Evolutionary conservation across 2,329 filamentous ascomycete genomes (phyloP).

Genomic region (Colletotrichum sp.): DNA sequence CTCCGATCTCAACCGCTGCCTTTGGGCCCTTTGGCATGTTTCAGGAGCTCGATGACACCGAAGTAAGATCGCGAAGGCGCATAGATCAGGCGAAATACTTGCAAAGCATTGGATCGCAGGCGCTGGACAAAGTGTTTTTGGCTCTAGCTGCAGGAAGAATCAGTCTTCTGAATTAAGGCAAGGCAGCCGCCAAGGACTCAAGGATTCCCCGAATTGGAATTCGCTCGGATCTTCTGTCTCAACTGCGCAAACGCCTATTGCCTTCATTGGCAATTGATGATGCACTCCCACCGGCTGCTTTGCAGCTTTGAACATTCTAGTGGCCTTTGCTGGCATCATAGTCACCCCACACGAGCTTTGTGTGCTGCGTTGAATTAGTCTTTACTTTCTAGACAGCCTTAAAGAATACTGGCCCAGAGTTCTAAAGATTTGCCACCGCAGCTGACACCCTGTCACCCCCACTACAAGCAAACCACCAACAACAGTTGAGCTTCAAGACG

Average conservation of each 20-base stretch:
- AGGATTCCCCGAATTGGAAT: not conserved
- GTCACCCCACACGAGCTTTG: not conserved
- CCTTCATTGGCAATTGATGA: not conserved
- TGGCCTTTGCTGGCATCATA: not conserved
- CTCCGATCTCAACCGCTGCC: slow-evolving; percentile 31
- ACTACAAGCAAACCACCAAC: not conserved
- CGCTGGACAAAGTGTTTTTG: slow-evolving; percentile 8
- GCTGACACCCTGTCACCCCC: not conserved
- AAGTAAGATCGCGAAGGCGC: slow-evolving; percentile 33
- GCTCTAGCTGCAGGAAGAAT: slow-evolving; percentile 41
- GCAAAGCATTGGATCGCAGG: slow-evolving; percentile 28
- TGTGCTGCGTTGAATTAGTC: not conserved
- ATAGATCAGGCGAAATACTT: slow-evolving; percentile 32
- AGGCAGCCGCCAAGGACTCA: not conserved
- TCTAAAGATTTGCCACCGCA: not conserved
- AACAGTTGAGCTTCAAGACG: not conserved
- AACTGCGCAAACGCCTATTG: not conserved
- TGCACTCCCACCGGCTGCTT: not conserved
- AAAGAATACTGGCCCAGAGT: not conserved
- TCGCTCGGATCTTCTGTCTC: not conserved
- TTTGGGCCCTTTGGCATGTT: slow-evolving; percentile 44
- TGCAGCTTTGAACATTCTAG: not conserved
- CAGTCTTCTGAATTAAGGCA: slow-evolving; percentile 39
- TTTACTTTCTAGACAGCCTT: not conserved
- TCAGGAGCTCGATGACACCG: slow-evolving; percentile 31